Conservation (phyloP, 78 protist genomes). For the Monocercomonoides exilis region DNA sequence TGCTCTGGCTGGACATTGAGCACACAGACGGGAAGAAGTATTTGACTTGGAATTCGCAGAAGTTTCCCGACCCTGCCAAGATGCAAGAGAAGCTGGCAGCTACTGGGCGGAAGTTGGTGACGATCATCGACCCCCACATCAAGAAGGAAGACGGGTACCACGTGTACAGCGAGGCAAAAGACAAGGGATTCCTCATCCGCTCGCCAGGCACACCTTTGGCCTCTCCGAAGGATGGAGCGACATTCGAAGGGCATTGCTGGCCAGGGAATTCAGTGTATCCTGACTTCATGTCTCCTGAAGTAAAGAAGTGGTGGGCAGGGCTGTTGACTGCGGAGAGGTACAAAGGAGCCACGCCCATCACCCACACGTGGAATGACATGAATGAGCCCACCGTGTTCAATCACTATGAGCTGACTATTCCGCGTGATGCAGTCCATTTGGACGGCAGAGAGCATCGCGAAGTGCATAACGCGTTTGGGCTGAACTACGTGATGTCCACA, state of each 20-base stretch:
- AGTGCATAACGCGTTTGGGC: constrained; percentile 92
- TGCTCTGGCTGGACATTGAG: constrained; percentile 98
- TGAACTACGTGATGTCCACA: constrained; percentile 44
- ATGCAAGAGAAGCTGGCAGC: background rate
- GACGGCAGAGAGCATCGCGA: constrained; percentile 72
- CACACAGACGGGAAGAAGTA: constrained; percentile 94
- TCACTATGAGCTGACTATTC: constrained; percentile 91
- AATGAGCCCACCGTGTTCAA: constrained; percentile 95
- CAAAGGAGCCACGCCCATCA: constrained; percentile 28
- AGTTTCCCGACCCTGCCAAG: constrained; percentile 74
- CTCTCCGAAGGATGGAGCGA: constrained; percentile 41
- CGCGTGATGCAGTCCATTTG: constrained; percentile 71
- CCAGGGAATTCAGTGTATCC: constrained; percentile 77
- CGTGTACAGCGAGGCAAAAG: constrained; percentile 69
- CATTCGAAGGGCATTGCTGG: constrained; percentile 96
- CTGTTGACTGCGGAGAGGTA: background rate
- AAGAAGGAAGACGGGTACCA: constrained; percentile 70
- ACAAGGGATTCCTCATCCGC: background rate
- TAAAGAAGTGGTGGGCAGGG: constrained; percentile 78
- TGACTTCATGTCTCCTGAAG: constrained; percentile 70
- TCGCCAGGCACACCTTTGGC: constrained; percentile 31
- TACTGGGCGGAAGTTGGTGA: constrained; percentile 63
- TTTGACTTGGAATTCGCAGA: constrained; percentile 92
- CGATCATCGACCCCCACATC: constrained; percentile 97
- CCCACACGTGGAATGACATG: constrained; percentile 97